Evolutionary conservation across 116 monocot genomes (phyloP), one percentile per base, ranked within the genome.

Genomic region (Phalaenopsis hybrid): DNA sequence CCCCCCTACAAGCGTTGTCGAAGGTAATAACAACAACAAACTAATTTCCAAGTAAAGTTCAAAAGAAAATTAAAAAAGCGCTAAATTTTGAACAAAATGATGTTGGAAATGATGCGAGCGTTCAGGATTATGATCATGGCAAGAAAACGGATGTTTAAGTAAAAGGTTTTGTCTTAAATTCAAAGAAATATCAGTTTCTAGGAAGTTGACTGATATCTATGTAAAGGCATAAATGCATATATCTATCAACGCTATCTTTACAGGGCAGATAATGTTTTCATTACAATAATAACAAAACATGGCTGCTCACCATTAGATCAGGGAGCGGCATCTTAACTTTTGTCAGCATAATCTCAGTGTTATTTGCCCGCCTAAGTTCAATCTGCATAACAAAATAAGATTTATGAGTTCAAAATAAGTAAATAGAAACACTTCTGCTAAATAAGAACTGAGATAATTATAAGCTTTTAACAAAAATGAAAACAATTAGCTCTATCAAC

Each of bases 261-360:
- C n/a, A 46, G 15, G 72, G 72, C 23, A 46, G n/a, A 75, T 41
- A 75, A 75, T 6, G 16, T 18, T 75, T 75, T 33, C 44, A 75
- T n/a, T 46, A 75, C 33, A 75, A 17, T 41, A 33, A 31, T 73
- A 75, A 46, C 46, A 75, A 46, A 75, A 75, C n/a, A 75, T 6
- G 9, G 18, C 17, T 44, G 50, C 86, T 68, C 88, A 92, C 92
- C 90, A 92, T 81, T 68, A 92, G 58, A 85, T 92, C 92, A 79
- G 92, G 48, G 57, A 90, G 82, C 58, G 92, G 92, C 72, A 92
- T 92, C 86, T 92, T 90, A 18, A 92, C 88, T 84, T 92, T 89
- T 55, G 88, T 88, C 55, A 92, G 78, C 92, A 92, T 92, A 73
- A 92, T 92, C 50, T 89, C 90, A 20, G 88, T 90, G 84, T 92